Conservation (phyloP, 164 flowering plant species). For the Sedum album region DNA sequence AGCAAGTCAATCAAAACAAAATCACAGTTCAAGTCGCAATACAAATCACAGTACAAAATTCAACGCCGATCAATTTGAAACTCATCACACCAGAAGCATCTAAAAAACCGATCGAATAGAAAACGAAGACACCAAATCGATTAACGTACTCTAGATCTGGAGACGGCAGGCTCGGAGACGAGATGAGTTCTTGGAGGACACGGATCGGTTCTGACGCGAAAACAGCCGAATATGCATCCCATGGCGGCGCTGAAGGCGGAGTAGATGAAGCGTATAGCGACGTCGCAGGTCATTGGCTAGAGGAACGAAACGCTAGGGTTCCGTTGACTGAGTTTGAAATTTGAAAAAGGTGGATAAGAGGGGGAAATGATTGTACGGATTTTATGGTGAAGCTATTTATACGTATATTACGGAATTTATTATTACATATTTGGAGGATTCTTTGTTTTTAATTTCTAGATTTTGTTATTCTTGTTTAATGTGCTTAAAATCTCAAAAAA, state of each 20-base stretch:
- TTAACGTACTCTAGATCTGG: constrained; percentile 23
- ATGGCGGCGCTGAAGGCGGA: constrained; percentile 19
- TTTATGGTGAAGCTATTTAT: neutral
- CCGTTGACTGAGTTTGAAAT: neutral
- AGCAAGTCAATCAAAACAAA: too few relatives aligned
- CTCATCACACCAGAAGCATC: neutral
- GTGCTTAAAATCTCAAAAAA: too few relatives aligned
- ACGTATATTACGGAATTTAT: too few relatives aligned
- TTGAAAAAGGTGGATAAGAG: neutral
- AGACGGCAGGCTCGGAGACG: constrained; percentile 18
- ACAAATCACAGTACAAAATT: neutral
- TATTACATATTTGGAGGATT: too few relatives aligned
- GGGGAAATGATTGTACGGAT: neutral
- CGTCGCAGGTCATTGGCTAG: neutral
- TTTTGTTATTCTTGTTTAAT: too few relatives aligned
- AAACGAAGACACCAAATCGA: neutral
- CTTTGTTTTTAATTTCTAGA: too few relatives aligned
- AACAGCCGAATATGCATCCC: constrained; percentile 66
- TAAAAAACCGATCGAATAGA: neutral
- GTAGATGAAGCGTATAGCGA: neutral
- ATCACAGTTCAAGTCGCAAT: too few relatives aligned
- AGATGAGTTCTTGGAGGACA: constrained; percentile 18
- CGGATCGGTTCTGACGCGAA: constrained; percentile 36
- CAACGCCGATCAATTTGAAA: neutral
- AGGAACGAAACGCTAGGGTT: neutral